phyloP scores from a whole-genome alignment of 495 filamentous ascomycete genomes.

The Penicillium paxilli region DNA sequence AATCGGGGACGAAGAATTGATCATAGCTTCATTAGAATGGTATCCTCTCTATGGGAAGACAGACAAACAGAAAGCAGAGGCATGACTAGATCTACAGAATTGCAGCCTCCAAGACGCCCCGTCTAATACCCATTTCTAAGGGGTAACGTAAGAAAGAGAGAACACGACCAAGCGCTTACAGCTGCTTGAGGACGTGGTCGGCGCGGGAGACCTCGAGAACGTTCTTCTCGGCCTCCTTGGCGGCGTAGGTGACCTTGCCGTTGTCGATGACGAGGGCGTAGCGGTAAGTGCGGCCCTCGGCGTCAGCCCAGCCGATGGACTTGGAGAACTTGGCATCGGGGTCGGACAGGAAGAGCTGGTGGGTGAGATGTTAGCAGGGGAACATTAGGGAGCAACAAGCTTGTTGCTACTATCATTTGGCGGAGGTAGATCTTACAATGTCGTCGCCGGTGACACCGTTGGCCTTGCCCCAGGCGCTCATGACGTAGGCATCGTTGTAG shows the following conservation, averaged over 20 bases:
- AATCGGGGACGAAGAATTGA: background rate
- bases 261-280: slow-evolving; percentile 89
- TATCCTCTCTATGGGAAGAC: slow-evolving; percentile 23
- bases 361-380: background rate
- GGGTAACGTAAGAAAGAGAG: no score
- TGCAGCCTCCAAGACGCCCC: no score
- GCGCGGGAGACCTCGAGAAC: slow-evolving; percentile 53
- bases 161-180: slow-evolving; percentile 16
- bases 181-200: slow-evolving; percentile 29
- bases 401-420: background rate
- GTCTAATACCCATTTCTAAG: slow-evolving; percentile 3
- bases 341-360: slow-evolving; percentile 89
- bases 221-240: slow-evolving; percentile 70
- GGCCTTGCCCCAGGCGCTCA: slow-evolving; percentile 95
- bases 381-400: no score
- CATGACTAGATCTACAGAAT: slow-evolving; percentile 11
- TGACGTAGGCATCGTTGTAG: slow-evolving; percentile 89
- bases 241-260: slow-evolving; percentile 86
- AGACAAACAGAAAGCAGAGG: slow-evolving; percentile 12
- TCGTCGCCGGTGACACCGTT: slow-evolving; percentile 78
- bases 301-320: slow-evolving; percentile 77
- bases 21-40: slow-evolving; percentile 33
- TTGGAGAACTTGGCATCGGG: slow-evolving; percentile 74
- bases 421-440: slow-evolving; percentile 57
- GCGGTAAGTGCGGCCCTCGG: slow-evolving; percentile 70